Evolutionary conservation across 805 yeast species (phyloP).

Genomic region (Yarrowia yakushimensis): DNA sequence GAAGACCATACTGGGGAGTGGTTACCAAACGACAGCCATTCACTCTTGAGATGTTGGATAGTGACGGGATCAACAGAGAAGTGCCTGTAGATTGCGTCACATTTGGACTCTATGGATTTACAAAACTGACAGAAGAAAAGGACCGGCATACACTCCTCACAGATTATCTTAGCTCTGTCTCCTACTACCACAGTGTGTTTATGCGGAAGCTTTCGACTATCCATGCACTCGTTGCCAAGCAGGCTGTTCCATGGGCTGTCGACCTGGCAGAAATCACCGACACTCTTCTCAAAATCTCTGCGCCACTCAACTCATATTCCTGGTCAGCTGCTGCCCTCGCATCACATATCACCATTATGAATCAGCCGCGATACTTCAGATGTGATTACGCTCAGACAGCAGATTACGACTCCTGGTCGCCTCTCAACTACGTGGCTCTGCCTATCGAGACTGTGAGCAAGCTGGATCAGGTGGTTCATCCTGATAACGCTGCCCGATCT

Average conservation of each 20-base stretch:
- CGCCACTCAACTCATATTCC: not conserved
- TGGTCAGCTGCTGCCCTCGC: slow-evolving; percentile 18
- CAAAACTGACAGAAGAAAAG: not conserved
- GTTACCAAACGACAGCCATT: not conserved
- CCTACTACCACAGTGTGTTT: not conserved
- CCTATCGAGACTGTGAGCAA: slow-evolving; percentile 2
- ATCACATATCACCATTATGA: not conserved
- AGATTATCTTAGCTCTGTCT: not conserved
- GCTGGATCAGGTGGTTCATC: not conserved
- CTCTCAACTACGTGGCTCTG: slow-evolving; percentile 2
- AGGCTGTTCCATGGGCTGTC: slow-evolving; percentile 4
- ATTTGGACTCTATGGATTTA: not conserved
- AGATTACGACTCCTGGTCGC: slow-evolving; percentile 24
- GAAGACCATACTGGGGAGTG: slow-evolving; percentile 18
- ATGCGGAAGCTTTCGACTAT: not conserved
- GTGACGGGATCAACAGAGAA: slow-evolving; percentile 10
- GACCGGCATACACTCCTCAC: not conserved
- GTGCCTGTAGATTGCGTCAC: slow-evolving; percentile 14
- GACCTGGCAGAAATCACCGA: not conserved
- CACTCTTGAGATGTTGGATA: slow-evolving; percentile 11
- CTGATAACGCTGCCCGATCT: not conserved
- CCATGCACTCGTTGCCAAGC: not conserved
- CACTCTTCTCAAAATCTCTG: not conserved
- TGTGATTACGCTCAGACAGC: slow-evolving; percentile 18
- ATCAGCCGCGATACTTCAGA: not conserved